Conservation (phyloP, 2,329 filamentous ascomycete genomes). For the Alternaria sp. region DNA sequence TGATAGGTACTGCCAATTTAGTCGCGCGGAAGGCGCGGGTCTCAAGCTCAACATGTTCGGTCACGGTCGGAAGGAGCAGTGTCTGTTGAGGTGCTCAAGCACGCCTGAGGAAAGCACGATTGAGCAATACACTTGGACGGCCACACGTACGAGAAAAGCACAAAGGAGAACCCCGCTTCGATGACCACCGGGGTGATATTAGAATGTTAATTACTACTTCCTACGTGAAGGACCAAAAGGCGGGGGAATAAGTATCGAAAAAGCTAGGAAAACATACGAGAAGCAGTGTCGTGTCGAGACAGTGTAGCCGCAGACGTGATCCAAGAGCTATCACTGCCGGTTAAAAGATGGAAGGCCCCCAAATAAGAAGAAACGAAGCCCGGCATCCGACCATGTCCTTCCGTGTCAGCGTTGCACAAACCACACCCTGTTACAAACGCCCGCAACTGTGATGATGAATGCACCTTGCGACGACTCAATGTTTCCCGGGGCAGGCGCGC, state of each 20-base stretch:
- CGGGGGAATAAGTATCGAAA: conserved; percentile 54
- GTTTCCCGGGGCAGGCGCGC: conserved; percentile 40
- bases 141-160: neutral
- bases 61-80: too few relatives aligned
- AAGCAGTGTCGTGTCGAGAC: conserved; percentile 49
- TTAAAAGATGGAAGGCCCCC: conserved; percentile 38
- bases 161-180: neutral
- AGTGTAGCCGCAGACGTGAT: conserved; percentile 31
- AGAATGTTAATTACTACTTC: conserved; percentile 54
- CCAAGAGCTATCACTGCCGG: conserved; percentile 37
- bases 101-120: too few relatives aligned
- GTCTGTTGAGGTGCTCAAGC: too few relatives aligned
- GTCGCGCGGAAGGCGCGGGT: too few relatives aligned
- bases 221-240: conserved; percentile 51
- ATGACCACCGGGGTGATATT: conserved; percentile 47
- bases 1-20: too few relatives aligned
- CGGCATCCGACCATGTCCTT: conserved; percentile 34
- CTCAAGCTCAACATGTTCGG: too few relatives aligned
- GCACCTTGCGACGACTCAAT: conserved; percentile 32
- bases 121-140: too few relatives aligned
- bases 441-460: conserved; percentile 36
- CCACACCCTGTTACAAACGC: conserved; percentile 45
- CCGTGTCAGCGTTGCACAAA: conserved; percentile 39
- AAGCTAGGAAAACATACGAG: conserved; percentile 53
- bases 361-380: conserved; percentile 44